These are phyloP conservation scores for Ustulina deusta DNA, from an alignment of 2,329 filamentous ascomycete genomes.

Conservation along the genomic window DNA sequence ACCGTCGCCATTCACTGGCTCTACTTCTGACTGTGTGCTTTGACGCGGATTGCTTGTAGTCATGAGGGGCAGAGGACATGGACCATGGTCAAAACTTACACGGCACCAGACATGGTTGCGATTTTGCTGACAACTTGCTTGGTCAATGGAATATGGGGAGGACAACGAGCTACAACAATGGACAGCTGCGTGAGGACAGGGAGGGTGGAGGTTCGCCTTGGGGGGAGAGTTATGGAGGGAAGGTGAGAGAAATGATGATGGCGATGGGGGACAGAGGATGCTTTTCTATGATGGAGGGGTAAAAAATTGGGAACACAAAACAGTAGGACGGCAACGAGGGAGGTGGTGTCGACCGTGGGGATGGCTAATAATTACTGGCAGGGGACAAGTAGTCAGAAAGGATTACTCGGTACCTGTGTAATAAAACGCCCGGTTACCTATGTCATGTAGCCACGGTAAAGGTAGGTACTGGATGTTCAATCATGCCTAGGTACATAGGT, in stretches of 20 bases:
- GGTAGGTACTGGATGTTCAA: conserved; percentile 3
- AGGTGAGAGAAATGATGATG: conserved; percentile 40
- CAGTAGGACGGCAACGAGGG: conserved; percentile 28
- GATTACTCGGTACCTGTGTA: conserved; percentile 1
- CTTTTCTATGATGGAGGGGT: conserved; percentile 51
- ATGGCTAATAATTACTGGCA: conserved; percentile 20
- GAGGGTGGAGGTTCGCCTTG: conserved; percentile 16
- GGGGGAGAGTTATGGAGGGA: conserved; percentile 38
- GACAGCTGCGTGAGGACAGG: conserved; percentile 23
- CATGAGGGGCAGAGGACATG: conserved; percentile 44
- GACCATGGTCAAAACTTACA: conserved; percentile 66
- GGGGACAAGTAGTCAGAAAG: conserved; percentile 16
- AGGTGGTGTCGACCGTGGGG: conserved; percentile 37
- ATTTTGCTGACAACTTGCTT: conserved; percentile 35
- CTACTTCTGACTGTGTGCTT: conserved; percentile 9
- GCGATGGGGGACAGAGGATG: conserved; percentile 42
- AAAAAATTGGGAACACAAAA: conserved; percentile 44
- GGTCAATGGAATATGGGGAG: conserved; percentile 28
- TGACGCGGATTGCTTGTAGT: conserved; percentile 20
- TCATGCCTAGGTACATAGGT: conserved; percentile 28
- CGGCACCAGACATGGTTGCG: conserved; percentile 72
- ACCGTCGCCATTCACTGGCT: conserved; percentile 18
- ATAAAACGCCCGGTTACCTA: conserved; percentile 21
- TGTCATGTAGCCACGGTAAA: conserved; percentile 1
- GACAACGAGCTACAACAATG: conserved; percentile 19